Evolutionary conservation across 768 basidiomycete genomes (phyloP).

Genomic region (Agrocybe praecox): DNA sequence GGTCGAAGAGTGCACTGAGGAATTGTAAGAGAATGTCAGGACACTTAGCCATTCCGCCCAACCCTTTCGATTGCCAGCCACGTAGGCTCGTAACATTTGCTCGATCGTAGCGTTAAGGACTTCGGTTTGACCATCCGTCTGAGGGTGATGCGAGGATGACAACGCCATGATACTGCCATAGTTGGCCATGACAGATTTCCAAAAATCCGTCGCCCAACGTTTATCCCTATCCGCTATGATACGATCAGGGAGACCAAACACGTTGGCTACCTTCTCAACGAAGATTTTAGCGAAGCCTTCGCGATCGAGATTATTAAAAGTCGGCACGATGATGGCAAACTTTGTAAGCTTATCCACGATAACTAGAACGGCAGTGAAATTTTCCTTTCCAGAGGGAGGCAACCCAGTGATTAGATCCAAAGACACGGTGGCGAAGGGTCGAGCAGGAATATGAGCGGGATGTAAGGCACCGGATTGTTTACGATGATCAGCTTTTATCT

Average conservation of each 20-base stretch:
- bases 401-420: slow-evolving; percentile 40
- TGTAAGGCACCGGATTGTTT: slow-evolving; percentile 31
- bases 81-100: slow-evolving; percentile 29
- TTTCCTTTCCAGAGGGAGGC: slow-evolving; percentile 27
- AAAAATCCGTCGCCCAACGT: slow-evolving; percentile 27
- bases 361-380: slow-evolving; percentile 30
- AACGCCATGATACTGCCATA: slow-evolving; percentile 26
- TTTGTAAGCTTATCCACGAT: slow-evolving; percentile 41
- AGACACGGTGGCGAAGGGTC: slow-evolving; percentile 30
- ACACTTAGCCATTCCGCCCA: slow-evolving; percentile 25
- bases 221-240: slow-evolving; percentile 30
- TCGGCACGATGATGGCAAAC: slow-evolving; percentile 39
- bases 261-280: slow-evolving; percentile 24
- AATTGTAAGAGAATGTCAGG: slow-evolving; percentile 32
- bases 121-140: slow-evolving; percentile 40
- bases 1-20: slow-evolving; percentile 27
- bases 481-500: slow-evolving; percentile 24
- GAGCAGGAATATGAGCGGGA: slow-evolving; percentile 32
- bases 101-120: slow-evolving; percentile 32
- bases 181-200: slow-evolving; percentile 24
- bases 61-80: slow-evolving; percentile 21
- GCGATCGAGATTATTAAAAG: slow-evolving; percentile 20
- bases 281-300: slow-evolving; percentile 29
- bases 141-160: slow-evolving; percentile 30
- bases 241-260: slow-evolving; percentile 26